Evolutionary conservation across 176 grass and related monocot genomes (phyloP).

Genomic region (Poa annua): DNA sequence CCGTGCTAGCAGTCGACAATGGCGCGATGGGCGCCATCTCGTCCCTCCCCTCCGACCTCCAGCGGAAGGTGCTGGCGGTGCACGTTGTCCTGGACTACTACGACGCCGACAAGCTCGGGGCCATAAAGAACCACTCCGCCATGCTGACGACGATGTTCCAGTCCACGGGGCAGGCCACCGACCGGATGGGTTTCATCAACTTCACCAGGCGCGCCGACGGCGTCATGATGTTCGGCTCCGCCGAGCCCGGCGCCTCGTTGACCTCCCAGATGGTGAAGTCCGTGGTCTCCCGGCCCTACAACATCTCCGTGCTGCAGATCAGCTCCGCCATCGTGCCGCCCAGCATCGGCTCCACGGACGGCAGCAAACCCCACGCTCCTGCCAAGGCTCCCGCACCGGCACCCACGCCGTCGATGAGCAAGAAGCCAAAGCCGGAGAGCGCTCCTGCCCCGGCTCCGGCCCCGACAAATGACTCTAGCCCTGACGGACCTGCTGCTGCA

Average conservation of each 20-base stretch:
- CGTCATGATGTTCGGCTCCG: slow-evolving; percentile 64
- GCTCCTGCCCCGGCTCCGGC: not conserved
- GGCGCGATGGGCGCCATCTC: slow-evolving; percentile 40
- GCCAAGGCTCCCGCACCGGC: slow-evolving; percentile 13
- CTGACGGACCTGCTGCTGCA: slow-evolving; percentile 22
- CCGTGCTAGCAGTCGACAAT: slow-evolving; percentile 70
- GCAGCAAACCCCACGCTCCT: slow-evolving; percentile 15
- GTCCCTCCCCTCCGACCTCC: slow-evolving; percentile 46
- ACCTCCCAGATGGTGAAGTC: slow-evolving; percentile 54
- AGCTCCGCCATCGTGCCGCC: slow-evolving; percentile 67
- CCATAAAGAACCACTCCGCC: slow-evolving; percentile 52
- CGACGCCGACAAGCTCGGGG: slow-evolving; percentile 58
- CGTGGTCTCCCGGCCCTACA: slow-evolving; percentile 60
- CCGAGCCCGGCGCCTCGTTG: slow-evolving; percentile 48
- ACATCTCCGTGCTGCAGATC: slow-evolving; percentile 70
- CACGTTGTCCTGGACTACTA: slow-evolving; percentile 87
- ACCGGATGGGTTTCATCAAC: slow-evolving; percentile 73
- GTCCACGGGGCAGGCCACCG: slow-evolving; percentile 43
- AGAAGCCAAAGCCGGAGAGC: not conserved
- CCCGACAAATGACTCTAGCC: not conserved
- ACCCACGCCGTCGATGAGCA: not conserved
- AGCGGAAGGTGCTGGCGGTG: slow-evolving; percentile 57
- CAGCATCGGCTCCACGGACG: slow-evolving; percentile 32
- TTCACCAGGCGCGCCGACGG: slow-evolving; percentile 56
- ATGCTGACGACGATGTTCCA: slow-evolving; percentile 68